Percentiles rank a stretch among this genome's conserved stretches.
These are phyloP conservation scores for Colletotrichum sidae DNA, from an alignment of 2,329 filamentous ascomycete species.

Conservation along the genomic window DNA sequence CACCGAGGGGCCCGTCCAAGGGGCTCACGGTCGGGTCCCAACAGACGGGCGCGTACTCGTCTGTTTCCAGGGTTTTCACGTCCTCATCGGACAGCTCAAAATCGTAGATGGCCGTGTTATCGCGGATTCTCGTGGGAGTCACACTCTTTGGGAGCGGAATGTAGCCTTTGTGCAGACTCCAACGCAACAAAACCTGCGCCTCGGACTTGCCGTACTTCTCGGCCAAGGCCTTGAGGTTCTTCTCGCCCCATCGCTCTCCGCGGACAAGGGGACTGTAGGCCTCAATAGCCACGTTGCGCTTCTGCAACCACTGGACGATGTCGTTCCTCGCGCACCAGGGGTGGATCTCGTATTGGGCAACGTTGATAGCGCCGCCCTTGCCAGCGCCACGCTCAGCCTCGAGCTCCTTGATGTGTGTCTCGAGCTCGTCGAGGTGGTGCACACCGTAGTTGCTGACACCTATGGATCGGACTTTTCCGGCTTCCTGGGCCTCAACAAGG, in stretches of 20 bases:
- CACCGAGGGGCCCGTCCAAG: slow-evolving; percentile 50
- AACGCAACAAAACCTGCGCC: slow-evolving; percentile 83
- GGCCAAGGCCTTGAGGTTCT: slow-evolving; percentile 71
- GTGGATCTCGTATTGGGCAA: slow-evolving; percentile 91
- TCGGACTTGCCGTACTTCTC: slow-evolving; percentile 79
- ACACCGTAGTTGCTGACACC: slow-evolving; percentile 76
- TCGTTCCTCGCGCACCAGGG: slow-evolving; percentile 87
- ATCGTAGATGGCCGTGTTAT: slow-evolving; percentile 69
- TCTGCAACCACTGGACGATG: slow-evolving; percentile 80
- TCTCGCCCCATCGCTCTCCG: slow-evolving; percentile 78
- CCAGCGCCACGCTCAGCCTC: slow-evolving; percentile 72
- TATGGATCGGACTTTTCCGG: slow-evolving; percentile 70
- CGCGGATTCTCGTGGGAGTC: slow-evolving; percentile 72
- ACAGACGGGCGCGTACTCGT: slow-evolving; percentile 64
- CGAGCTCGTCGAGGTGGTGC: slow-evolving; percentile 71
- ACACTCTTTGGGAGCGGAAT: slow-evolving; percentile 81
- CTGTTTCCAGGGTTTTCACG: slow-evolving; percentile 60
- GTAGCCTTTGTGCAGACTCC: slow-evolving; percentile 83
- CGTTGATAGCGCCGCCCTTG: slow-evolving; percentile 78
- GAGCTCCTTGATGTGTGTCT: slow-evolving; percentile 69
- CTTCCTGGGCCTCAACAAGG: slow-evolving; percentile 72
- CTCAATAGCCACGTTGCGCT: slow-evolving; percentile 72
- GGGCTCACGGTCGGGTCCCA: slow-evolving; percentile 67
- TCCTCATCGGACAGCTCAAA: slow-evolving; percentile 68
- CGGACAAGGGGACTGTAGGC: slow-evolving; percentile 72